These are phyloP conservation scores for Aspergillus hiratsukae DNA, from an alignment of 2,329 filamentous ascomycete species.

Conservation along the genomic window DNA sequence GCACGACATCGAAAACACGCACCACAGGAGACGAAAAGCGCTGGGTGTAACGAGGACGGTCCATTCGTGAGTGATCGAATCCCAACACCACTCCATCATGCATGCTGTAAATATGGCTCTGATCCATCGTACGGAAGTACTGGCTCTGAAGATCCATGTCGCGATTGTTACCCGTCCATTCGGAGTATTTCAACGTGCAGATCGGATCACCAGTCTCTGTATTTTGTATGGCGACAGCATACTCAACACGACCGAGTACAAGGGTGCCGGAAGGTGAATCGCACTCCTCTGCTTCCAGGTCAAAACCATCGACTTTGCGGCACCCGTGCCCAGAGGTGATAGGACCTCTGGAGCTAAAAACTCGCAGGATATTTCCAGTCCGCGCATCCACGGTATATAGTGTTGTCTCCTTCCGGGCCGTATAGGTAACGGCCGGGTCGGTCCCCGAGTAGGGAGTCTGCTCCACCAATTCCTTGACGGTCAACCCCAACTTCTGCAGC, in stretches of 20 bases:
- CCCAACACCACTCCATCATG: slow-evolving; percentile 82
- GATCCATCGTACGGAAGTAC: slow-evolving; percentile 74
- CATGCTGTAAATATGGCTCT: slow-evolving; percentile 81
- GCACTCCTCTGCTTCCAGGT: slow-evolving; percentile 65
- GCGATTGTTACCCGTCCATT: slow-evolving; percentile 90
- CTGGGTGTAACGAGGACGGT: slow-evolving; percentile 60
- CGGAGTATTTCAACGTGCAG: slow-evolving; percentile 85
- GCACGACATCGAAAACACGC: slow-evolving; percentile 81
- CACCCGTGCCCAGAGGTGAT: slow-evolving; percentile 71
- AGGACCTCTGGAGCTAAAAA: slow-evolving; percentile 72
- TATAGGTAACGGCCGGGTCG: slow-evolving; percentile 78
- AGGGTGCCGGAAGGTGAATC: slow-evolving; percentile 69
- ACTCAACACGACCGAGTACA: slow-evolving; percentile 81
- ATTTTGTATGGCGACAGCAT: slow-evolving; percentile 80
- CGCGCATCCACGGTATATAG: slow-evolving; percentile 85
- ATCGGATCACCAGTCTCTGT: slow-evolving; percentile 68
- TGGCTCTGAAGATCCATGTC: slow-evolving; percentile 83
- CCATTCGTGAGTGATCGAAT: slow-evolving; percentile 61
- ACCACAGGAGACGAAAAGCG: slow-evolving; percentile 74
- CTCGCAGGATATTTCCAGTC: slow-evolving; percentile 75
- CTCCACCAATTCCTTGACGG: slow-evolving; percentile 75
- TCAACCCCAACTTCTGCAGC: slow-evolving; percentile 45
- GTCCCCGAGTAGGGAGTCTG: slow-evolving; percentile 72
- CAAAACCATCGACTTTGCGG: slow-evolving; percentile 61
- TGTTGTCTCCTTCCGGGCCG: slow-evolving; percentile 83